A percentile compares a stretch with the other conserved stretches of the same genome.
Evolutionary conservation across 2,329 filamentous ascomycete species (phyloP).

Genomic region (Proliferodiscus dingleyae): DNA sequence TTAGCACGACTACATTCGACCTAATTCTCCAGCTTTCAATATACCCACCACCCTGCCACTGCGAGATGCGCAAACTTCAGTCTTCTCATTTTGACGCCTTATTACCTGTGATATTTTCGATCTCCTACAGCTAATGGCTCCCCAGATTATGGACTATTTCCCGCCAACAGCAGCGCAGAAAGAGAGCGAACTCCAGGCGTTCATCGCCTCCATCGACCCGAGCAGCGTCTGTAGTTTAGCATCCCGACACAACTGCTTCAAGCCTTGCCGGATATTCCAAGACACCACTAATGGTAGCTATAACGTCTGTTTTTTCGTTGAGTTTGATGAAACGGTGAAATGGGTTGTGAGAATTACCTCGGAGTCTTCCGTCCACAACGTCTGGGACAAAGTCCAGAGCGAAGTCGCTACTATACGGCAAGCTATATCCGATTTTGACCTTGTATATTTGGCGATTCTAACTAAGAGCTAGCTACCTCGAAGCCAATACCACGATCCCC

Average conservation of each 20-base stretch:
- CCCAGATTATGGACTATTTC: background rate
- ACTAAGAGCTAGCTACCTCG: slow-evolving; percentile 1
- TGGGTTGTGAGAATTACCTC: slow-evolving; percentile 6
- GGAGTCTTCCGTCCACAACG: background rate
- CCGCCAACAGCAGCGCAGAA: slow-evolving; percentile 3
- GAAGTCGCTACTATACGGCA: slow-evolving; percentile 5
- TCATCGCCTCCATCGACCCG: slow-evolving; percentile 4
- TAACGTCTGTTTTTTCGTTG: slow-evolving; percentile 6
- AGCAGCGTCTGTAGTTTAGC: background rate
- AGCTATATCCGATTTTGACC: background rate
- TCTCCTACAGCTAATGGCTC: slow-evolving; percentile 1
- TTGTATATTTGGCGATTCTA: background rate
- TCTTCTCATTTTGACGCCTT: background rate
- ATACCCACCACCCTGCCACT: background rate
- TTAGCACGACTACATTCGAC: background rate
- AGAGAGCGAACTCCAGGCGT: background rate
- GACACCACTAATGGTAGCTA: slow-evolving; percentile 1
- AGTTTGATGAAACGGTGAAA: slow-evolving; percentile 1
- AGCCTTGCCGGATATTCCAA: slow-evolving; percentile 4
- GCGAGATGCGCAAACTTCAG: background rate
- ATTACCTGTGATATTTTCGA: background rate
- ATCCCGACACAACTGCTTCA: background rate
- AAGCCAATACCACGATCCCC: slow-evolving; percentile 5
- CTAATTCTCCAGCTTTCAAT: background rate
- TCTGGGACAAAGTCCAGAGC: slow-evolving; percentile 6